Conservation (phyloP, 345 rosid species). For the Luvunga scandens region DNA sequence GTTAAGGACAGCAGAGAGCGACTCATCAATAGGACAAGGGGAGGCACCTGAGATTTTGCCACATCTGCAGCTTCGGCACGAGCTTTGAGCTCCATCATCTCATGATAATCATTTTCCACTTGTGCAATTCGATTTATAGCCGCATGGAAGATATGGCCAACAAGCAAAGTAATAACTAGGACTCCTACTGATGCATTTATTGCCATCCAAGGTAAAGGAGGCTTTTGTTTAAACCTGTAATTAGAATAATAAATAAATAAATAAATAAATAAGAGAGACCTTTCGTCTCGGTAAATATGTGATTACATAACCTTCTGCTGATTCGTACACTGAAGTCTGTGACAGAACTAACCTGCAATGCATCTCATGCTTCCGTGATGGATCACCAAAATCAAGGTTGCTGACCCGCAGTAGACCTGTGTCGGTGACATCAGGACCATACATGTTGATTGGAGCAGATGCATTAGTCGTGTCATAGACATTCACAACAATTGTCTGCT, state of each 20-base stretch:
- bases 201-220: constrained; percentile 79
- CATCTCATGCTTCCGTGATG: constrained; percentile 86
- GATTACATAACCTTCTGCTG: constrained; percentile 5
- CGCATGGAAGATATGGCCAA: constrained; percentile 70
- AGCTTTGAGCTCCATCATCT: constrained; percentile 81
- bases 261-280: no score
- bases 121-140: constrained; percentile 69
- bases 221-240: constrained; percentile 75
- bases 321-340: constrained; percentile 2
- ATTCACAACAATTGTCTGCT: constrained; percentile 78
- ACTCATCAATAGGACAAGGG: constrained; percentile 4
- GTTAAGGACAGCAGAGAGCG: not conserved
- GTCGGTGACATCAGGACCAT: constrained; percentile 66
- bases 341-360: constrained; percentile 70
- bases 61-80: constrained; percentile 99
- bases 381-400: constrained; percentile 92
- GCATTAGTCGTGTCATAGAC: constrained; percentile 85
- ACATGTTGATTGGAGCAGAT: constrained; percentile 70
- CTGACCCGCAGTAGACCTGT: constrained; percentile 59
- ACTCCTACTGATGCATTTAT: constrained; percentile 57
- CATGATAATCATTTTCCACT: constrained; percentile 70
- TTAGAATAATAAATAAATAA: not conserved
- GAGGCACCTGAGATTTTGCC: constrained; percentile 87
- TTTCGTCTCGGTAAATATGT: constrained; percentile 15
- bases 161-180: constrained; percentile 67